Evolutionary conservation across 164 flowering plant genomes (phyloP), one percentile per base, ranked within the genome.

Genomic region (Magnolia kwangsiensis): DNA sequence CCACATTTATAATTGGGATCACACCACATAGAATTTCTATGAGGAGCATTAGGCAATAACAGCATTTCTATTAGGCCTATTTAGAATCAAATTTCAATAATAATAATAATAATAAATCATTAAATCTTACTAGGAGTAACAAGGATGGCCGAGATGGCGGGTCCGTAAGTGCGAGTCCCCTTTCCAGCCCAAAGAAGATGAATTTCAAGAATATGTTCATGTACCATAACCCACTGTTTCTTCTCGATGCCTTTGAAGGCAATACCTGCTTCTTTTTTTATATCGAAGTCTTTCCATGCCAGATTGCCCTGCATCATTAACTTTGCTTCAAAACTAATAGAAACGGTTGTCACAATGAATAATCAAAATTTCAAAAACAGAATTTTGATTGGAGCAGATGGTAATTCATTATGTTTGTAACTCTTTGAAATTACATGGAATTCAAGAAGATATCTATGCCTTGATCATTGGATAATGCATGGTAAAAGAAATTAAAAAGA

Each of bases 241-340:
- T 29, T 88, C 67, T 7, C 63, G 69, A 92, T 85, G 70, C 91
- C 89, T 76, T 69, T 63, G 1, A 63, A 75, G 51, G 51, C 50
- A 27, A 93, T 92, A 20, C 89, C 88, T 29, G 98, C 97, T 73
- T 78, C 91, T 77, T 77, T 87, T 55, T 67, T 67, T 81, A 95
- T 90, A 78, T 93, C 87, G 71, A 91, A 95, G 77, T 95, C 90
- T 81, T 67, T 75, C 71, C n/a, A 4, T 50, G n/a, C n/a, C 23
- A 66, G 50, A 8, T 19, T 67, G 16, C 77, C 77, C 77, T 75
- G 72, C 8, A 71, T 16, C 9, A 49, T 71, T 50, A 37, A 37
- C 29, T 27, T 27, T 0, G 29, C 29, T 27, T 27, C 29, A 27
- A 27, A 27, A 27, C 29, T 27, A 27, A 27, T 27, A 1, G 29